A percentile compares a stretch with the other conserved stretches of the same genome.
Evolutionary conservation across 306 rosid genomes (phyloP).

Genomic region (Psophocarpus tetragonolobus): DNA sequence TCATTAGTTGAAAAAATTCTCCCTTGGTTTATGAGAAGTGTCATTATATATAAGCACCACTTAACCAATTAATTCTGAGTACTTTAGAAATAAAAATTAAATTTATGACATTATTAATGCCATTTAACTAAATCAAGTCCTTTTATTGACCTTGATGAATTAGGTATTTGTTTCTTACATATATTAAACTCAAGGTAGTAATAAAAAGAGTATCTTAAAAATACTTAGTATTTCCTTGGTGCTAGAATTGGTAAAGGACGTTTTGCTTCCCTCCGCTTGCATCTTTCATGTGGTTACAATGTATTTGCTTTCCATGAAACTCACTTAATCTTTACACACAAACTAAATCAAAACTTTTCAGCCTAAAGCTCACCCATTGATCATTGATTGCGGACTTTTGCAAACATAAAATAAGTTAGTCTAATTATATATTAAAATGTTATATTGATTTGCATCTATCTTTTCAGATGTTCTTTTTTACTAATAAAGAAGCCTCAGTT

Average conservation of each 20-base stretch:
- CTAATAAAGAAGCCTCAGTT: slow-evolving; percentile 66
- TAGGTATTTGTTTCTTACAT: too few species aligned
- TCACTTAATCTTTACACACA: not conserved
- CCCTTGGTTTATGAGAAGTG: too few species aligned
- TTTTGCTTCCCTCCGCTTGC: not conserved
- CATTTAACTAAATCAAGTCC: too few species aligned
- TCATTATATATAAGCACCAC: too few species aligned
- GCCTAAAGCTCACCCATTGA: not conserved
- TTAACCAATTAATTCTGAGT: too few species aligned
- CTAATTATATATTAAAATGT: not conserved
- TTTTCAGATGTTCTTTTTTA: slow-evolving; percentile 84
- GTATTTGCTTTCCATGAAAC: not conserved
- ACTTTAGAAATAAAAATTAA: too few species aligned
- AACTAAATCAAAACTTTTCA: not conserved
- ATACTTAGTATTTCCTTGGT: slow-evolving; percentile 21
- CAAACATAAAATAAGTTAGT: slow-evolving; percentile 8
- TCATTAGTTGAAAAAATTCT: too few species aligned
- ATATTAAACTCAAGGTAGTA: too few species aligned
- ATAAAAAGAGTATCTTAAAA: too few species aligned
- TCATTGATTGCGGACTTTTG: not conserved
- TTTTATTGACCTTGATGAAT: too few species aligned
- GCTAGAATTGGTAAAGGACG: slow-evolving; percentile 6
- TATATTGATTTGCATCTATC: slow-evolving; percentile 30
- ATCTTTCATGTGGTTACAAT: slow-evolving; percentile 27
- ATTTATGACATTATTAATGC: too few species aligned